A percentile compares a stretch with the other conserved stretches of the same genome.
These are phyloP conservation scores for Ascochyta pisi DNA, from an alignment of 2,329 filamentous ascomycete species.

Conservation along the genomic window DNA sequence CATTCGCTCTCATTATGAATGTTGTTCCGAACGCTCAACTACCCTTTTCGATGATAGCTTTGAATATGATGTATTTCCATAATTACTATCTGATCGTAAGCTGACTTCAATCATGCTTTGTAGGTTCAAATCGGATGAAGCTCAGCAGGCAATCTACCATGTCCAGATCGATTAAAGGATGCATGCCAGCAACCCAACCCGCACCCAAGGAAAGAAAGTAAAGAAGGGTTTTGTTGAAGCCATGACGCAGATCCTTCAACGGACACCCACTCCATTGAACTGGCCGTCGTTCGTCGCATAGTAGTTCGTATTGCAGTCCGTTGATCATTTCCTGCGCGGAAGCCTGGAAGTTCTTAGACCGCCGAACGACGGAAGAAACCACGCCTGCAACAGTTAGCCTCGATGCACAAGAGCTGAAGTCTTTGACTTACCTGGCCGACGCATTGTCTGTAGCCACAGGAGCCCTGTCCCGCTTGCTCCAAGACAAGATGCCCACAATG, in stretches of 20 bases:
- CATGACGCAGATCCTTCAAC: too few species aligned
- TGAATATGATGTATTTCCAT: neutral
- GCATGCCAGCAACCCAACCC: neutral
- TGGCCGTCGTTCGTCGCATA: neutral
- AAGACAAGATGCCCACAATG: constrained; percentile 21
- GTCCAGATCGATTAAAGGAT: neutral
- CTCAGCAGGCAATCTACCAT: neutral
- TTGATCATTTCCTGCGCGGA: neutral
- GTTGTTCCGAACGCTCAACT: too few species aligned
- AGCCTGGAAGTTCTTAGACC: neutral
- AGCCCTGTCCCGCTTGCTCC: neutral
- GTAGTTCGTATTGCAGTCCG: neutral
- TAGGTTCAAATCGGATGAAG: neutral
- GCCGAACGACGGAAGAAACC: neutral
- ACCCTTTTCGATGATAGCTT: neutral
- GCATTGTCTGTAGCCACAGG: neutral
- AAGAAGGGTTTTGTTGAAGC: neutral
- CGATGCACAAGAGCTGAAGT: too few species aligned
- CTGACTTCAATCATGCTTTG: neutral
- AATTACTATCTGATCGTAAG: neutral
- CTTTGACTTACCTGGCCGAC: constrained; percentile 3
- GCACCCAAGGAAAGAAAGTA: neutral
- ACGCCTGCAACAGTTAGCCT: constrained; percentile 4
- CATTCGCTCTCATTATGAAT: neutral
- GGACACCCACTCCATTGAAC: neutral